phyloP scores from a whole-genome alignment of 768 basidiomycete genomes.

The Tulasnella sp. region DNA sequence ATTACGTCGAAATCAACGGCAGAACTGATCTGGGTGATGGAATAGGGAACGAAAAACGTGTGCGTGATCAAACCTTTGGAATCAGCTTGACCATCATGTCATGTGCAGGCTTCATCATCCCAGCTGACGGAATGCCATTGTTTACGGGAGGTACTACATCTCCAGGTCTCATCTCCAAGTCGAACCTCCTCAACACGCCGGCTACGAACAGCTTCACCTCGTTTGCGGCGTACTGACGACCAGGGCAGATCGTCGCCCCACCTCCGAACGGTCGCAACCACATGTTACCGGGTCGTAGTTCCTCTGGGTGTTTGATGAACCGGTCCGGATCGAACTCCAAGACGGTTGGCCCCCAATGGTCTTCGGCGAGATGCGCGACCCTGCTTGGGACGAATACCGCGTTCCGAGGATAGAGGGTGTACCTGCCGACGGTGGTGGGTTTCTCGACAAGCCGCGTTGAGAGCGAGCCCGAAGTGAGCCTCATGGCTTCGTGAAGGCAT shows the following conservation, averaged over 20 bases:
- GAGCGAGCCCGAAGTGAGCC: not conserved
- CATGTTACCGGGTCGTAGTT: not conserved
- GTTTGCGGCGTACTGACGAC: not conserved
- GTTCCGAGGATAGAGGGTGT: not conserved
- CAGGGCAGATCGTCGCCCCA: not conserved
- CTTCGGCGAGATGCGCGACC: not conserved
- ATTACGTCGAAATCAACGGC: no score
- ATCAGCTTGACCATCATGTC: not conserved
- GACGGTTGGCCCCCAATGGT: not conserved
- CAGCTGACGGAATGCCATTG: not conserved
- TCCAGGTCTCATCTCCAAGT: not conserved
- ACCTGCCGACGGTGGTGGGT: not conserved
- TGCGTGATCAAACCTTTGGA: not conserved
- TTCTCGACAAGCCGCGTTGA: not conserved
- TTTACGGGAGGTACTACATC: not conserved
- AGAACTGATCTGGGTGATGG: no score
- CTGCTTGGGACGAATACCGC: not conserved
- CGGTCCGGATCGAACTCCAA: not conserved
- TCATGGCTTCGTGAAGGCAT: not conserved
- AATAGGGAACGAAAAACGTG: no score
- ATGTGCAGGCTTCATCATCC: not conserved
- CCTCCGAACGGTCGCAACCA: not conserved
- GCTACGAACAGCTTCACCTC: not conserved
- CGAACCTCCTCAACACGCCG: not conserved
- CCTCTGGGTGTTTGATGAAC: not conserved